Evolutionary conservation across 2,329 filamentous ascomycete species (phyloP).

Genomic region (Botrytis pseudocinerea): DNA sequence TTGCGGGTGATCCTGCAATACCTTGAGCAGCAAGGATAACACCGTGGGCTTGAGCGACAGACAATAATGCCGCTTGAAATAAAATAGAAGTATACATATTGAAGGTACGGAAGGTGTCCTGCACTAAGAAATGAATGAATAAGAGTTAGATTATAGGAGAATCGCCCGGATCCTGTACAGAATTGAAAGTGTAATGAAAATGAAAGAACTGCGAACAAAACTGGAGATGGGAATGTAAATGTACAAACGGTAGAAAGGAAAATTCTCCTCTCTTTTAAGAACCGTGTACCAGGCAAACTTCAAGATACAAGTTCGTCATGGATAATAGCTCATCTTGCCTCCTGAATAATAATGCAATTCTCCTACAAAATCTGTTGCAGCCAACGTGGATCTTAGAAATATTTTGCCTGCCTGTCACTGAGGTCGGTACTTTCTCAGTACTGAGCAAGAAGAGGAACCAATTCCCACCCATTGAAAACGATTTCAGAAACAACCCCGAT

Average conservation of each 20-base stretch:
- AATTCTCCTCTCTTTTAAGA: not conserved
- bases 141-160: constrained; percentile 15
- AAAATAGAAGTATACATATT: constrained; percentile 21
- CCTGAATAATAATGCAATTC: not conserved
- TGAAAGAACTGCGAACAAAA: not conserved
- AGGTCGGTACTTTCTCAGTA: not conserved
- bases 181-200: constrained; percentile 11
- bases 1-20: constrained; percentile 7
- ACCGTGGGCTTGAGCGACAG: constrained; percentile 15
- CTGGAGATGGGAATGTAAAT: constrained; percentile 12
- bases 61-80: constrained; percentile 17
- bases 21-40: constrained; percentile 22
- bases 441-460: not conserved
- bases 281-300: not conserved
- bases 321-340: not conserved
- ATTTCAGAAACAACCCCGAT: not conserved
- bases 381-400: not conserved
- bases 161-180: constrained; percentile 23
- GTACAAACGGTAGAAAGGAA: constrained; percentile 10
- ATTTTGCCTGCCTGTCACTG: not conserved
- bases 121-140: constrained; percentile 24
- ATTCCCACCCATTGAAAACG: not conserved
- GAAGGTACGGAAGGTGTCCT: constrained; percentile 16
- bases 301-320: not conserved
- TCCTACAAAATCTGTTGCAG: constrained; percentile 20